Percentiles rank a stretch among this genome's conserved stretches.
phyloP scores from a whole-genome alignment of 306 rosid species.

The Vicia villosa region DNA sequence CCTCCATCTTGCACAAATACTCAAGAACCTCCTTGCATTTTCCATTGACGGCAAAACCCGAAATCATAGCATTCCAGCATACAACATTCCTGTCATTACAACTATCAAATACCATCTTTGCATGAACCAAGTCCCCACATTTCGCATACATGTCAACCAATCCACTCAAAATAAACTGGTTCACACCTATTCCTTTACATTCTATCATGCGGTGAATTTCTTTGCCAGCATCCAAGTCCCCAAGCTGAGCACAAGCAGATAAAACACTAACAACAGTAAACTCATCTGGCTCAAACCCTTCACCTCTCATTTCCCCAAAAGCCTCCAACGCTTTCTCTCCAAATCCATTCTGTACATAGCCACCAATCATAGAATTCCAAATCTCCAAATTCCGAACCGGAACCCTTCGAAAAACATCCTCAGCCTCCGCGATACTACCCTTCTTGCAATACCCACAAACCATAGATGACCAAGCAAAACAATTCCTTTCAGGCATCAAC shows the following conservation, averaged over 20 bases:
- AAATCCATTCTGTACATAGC: conserved; percentile 68
- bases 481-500: conserved; percentile 59
- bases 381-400: conserved; percentile 61
- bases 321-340: conserved; percentile 56
- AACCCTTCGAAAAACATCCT: conserved; percentile 43
- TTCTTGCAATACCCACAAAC: conserved; percentile 69
- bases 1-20: conserved; percentile 54
- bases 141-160: conserved; percentile 76
- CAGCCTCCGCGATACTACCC: conserved; percentile 55
- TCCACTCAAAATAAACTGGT: conserved; percentile 62
- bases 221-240: conserved; percentile 54
- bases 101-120: conserved; percentile 58
- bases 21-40: conserved; percentile 60
- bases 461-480: conserved; percentile 76
- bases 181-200: conserved; percentile 40
- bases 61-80: conserved; percentile 80
- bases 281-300: conserved; percentile 61
- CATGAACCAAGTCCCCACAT: conserved; percentile 69
- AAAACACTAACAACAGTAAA: conserved; percentile 61
- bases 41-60: conserved; percentile 65
- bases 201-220: conserved; percentile 52
- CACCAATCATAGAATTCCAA: conserved; percentile 79
- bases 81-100: conserved; percentile 47
- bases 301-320: conserved; percentile 51
- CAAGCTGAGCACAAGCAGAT: conserved; percentile 73